These are phyloP conservation scores for Zasmidium cellare DNA, from an alignment of 2,329 filamentous ascomycete genomes.

Conservation along the genomic window DNA sequence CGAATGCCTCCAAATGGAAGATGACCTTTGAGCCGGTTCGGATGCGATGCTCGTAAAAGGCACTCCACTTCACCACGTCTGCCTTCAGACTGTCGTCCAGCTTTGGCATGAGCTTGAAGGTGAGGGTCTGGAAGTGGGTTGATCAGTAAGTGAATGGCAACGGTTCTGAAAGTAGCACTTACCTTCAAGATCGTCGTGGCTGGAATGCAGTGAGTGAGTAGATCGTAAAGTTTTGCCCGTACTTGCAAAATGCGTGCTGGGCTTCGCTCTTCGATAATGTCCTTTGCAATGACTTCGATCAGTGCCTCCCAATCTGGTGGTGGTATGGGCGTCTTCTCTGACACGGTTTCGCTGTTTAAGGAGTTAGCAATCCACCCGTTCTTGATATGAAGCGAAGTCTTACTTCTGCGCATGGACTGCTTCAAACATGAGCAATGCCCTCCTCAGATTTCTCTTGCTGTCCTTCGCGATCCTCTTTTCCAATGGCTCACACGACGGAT, in stretches of 20 bases:
- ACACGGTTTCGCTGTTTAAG: constrained; percentile 76
- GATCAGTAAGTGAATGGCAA: not conserved
- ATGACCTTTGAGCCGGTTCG: constrained; percentile 88
- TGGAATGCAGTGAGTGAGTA: constrained; percentile 95
- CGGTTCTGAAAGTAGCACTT: constrained; percentile 5
- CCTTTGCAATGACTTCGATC: constrained; percentile 83
- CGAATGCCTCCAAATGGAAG: constrained; percentile 96
- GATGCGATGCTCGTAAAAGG: constrained; percentile 95
- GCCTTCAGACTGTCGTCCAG: constrained; percentile 88
- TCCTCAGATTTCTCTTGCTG: constrained; percentile 85
- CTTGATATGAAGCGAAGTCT: constrained; percentile 29
- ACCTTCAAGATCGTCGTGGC: constrained; percentile 88
- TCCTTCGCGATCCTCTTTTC: constrained; percentile 85
- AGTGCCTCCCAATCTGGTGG: constrained; percentile 97
- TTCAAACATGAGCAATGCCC: constrained; percentile 94
- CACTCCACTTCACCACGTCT: constrained; percentile 92
- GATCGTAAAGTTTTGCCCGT: constrained; percentile 91
- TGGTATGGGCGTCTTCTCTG: constrained; percentile 83
- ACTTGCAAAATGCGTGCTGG: constrained; percentile 85
- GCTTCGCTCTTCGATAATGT: constrained; percentile 92
- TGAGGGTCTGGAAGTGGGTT: constrained; percentile 61
- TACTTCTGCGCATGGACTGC: constrained; percentile 97
- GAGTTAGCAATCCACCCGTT: not conserved
- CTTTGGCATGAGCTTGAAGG: constrained; percentile 84
- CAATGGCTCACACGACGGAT: constrained; percentile 72